Evolutionary conservation across 2,329 filamentous ascomycete species (phyloP), one percentile per base, ranked within the genome.

Genomic region (Scedosporium boydii): DNA sequence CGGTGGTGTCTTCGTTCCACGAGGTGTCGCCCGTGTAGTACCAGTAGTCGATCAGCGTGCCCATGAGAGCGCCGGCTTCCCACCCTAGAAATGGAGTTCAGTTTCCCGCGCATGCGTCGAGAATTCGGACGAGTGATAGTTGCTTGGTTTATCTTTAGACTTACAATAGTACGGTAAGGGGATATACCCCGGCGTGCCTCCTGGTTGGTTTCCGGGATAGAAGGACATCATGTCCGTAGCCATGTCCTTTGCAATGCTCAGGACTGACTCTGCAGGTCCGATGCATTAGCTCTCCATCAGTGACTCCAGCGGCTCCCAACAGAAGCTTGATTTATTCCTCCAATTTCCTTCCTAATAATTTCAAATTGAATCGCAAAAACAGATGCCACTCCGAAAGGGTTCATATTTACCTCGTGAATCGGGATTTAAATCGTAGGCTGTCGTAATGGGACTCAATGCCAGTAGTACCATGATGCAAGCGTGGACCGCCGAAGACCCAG

Each of bases 11-110:
- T 16, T 86, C 76, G 70, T 92, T 92, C 76, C 89, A 95, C 41
- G 81, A 80, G 3, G 80, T 76, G 70, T 93, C 89, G 21, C 86
- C 87, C 0, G 90, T 93, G 71, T 91, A 90, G 70, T 87, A 89
- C 89, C 90, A 96, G 72, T 95, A 95, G 69, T 95, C 89, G 61
- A 96, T 80, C 65, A 95, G 77, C 2, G 87, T 79, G 23, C 83
- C 84, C 74, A 87, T 80, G 78, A 93, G 85, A 63, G 88, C 88
- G 60, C 89, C 89, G 10, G 80, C 87, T 74, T 89, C 88, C 90
- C 86, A 92, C 82, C 82, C 81, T 84, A 63, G 9, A 62, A 57
- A 34, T 34, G 59, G 29, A 29, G 9, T 62, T 46, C 62, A 41
- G 61, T 46, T 26, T 42, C 26, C 29, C 51, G 51, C 6, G 34